A percentile compares a stretch with the other conserved stretches of the same genome.
Conservation (phyloP, 495 filamentous ascomycete species). For the Clavariopsis aquatica region DNA sequence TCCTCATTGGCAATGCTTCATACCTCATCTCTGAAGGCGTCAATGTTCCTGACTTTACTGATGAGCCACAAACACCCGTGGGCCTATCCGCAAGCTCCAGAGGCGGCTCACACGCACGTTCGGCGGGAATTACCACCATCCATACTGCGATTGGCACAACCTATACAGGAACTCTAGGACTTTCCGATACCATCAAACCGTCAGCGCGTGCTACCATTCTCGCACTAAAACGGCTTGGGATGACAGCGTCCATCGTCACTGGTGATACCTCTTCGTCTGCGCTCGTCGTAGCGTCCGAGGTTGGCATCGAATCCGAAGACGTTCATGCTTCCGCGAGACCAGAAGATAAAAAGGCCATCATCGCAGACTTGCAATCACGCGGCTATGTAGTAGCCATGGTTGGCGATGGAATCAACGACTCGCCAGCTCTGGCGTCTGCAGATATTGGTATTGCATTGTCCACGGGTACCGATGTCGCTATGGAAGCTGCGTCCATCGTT, state of each 20-base stretch:
- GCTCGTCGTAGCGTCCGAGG: constrained; percentile 73
- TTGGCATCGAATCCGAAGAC: constrained; percentile 74
- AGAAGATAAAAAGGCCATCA: constrained; percentile 81
- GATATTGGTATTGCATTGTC: constrained; percentile 90
- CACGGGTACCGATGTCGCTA: constrained; percentile 92
- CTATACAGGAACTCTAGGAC: constrained; percentile 78
- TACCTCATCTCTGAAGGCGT: constrained; percentile 73
- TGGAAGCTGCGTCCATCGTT: constrained; percentile 96
- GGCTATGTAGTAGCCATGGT: constrained; percentile 92
- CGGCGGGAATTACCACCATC: constrained; percentile 78
- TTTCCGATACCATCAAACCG: constrained; percentile 87
- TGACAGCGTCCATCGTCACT: constrained; percentile 88
- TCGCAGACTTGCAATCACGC: constrained; percentile 67
- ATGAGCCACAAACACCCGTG: constrained; percentile 38
- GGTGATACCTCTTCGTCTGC: constrained; percentile 86
- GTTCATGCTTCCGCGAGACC: constrained; percentile 84
- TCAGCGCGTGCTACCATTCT: constrained; percentile 78
- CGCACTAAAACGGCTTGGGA: constrained; percentile 80
- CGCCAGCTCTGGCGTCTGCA: constrained; percentile 89
- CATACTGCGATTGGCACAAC: constrained; percentile 81
- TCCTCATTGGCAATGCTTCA: constrained; percentile 77
- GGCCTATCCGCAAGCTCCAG: constrained; percentile 41
- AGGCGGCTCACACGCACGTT: constrained; percentile 41
- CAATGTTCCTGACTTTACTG: constrained; percentile 61
- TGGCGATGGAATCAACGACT: constrained; percentile 98